Percentiles rank a stretch among this genome's conserved stretches.
phyloP scores from a whole-genome alignment of 768 basidiomycete genomes.

The Suillus paluster region DNA sequence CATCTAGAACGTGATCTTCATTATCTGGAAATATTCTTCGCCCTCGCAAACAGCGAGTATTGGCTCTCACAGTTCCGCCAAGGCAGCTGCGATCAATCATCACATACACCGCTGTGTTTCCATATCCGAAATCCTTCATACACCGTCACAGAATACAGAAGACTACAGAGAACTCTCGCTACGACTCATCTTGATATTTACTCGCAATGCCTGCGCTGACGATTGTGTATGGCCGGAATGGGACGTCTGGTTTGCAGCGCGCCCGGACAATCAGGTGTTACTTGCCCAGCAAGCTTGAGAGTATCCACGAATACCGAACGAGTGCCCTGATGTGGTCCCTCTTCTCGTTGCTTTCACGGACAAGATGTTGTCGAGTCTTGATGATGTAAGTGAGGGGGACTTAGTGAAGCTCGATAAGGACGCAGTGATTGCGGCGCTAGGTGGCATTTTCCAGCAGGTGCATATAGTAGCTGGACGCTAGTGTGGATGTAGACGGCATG shows the following conservation, averaged over 20 bases:
- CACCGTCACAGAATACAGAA: background rate
- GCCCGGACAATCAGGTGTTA: background rate
- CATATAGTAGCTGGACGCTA: background rate
- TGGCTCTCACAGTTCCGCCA: no score
- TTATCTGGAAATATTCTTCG: no score
- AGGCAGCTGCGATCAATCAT: no score
- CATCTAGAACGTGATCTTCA: background rate
- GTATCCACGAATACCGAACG: background rate
- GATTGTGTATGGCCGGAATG: constrained; percentile 8
- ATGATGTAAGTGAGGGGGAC: background rate
- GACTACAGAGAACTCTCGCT: background rate
- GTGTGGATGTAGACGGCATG: background rate
- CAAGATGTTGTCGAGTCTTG: constrained; percentile 2
- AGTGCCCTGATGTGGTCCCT: background rate
- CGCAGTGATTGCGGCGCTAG: background rate
- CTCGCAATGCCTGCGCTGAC: constrained; percentile 2
- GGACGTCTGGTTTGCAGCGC: background rate
- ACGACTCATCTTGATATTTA: background rate
- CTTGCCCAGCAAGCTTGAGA: background rate
- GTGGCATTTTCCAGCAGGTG: background rate
- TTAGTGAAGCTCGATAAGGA: background rate
- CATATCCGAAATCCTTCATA: background rate
- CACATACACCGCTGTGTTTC: no score
- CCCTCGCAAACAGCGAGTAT: no score
- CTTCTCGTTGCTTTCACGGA: constrained; percentile 1